Evolutionary conservation across 139 green algal species (phyloP), one percentile per base, ranked within the genome.

Genomic region (Chlorella vulgaris): DNA sequence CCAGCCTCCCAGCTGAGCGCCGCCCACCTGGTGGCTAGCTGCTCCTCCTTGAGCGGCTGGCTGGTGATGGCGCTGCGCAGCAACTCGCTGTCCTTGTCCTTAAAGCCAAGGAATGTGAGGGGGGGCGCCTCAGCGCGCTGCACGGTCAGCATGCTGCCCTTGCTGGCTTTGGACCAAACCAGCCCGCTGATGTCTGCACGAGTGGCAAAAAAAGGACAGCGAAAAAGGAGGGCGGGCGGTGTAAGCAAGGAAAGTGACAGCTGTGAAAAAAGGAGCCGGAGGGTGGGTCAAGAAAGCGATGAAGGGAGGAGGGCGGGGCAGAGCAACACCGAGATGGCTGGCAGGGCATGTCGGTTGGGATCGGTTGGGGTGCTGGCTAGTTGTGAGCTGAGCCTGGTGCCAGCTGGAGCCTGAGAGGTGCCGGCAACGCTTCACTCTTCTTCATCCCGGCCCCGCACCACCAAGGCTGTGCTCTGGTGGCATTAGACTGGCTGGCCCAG

Each of bases 41-140:
- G 50, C 50, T 78, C 71, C n/a, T 78, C 76, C 31, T 40, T 53
- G 43, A 81, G 47, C n/a, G n/a, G n/a, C 39, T 38, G 29, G 28
- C 33, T 63, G 76, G 31, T 39, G 19, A 38, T 65, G 29, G 53
- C 19, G 19, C 19, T 35, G 26, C 63, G 40, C 29, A 84, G 47
- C 7, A 51, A 63, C 22, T 61, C 60, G 22, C 83, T 18, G 8
- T 88, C 92, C 86, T 90, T 86, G 1, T 96, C 89, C 18, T 88
- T 78, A 78, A 97, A 96, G 31, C 93, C 93, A 29, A 91, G 60
- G 67, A 97, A 96, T 43, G 90, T 89, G n/a, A 90, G 53, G 4
- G 84, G 83, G 2, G 68, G 63, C 1, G 80, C 86, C 1, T 86
- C 83, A 51, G 80, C 85, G 10, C 84, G 69, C 36, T 84, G 80